Evolutionary conservation across 179 eudicot species (phyloP).

Genomic region (Actinidia polygama): DNA sequence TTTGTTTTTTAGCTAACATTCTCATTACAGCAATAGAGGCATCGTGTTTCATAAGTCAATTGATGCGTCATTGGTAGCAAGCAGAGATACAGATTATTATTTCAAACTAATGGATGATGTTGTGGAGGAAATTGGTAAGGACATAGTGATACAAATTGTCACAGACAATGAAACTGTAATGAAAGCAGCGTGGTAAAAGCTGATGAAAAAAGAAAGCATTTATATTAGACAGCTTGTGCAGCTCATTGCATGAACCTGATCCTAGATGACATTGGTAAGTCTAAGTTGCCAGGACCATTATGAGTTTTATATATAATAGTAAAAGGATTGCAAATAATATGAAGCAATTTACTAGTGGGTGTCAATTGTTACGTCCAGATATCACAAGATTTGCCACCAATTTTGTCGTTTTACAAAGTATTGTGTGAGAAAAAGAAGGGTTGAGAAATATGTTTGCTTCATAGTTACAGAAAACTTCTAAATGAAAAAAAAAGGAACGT

Average conservation of each 20-base stretch:
- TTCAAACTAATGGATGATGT: neutral
- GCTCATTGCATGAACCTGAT: neutral
- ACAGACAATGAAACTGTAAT: neutral
- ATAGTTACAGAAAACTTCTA: too few relatives aligned
- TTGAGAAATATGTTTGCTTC: neutral
- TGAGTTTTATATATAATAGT: neutral
- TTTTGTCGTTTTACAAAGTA: neutral
- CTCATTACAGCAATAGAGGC: neutral
- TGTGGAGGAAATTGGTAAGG: neutral
- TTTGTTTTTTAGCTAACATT: too few relatives aligned
- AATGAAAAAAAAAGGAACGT: too few relatives aligned
- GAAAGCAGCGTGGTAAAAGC: neutral
- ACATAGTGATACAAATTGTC: neutral
- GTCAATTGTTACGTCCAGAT: neutral
- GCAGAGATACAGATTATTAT: neutral
- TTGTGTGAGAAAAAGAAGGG: neutral
- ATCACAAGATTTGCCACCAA: neutral
- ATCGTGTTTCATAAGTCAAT: neutral
- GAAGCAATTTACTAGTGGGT: neutral
- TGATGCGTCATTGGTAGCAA: neutral
- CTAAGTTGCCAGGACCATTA: neutral
- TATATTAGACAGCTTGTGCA: neutral
- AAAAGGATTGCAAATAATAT: neutral
- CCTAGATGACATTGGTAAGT: neutral
- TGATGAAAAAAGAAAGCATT: neutral